These are phyloP conservation scores for Russula ochroleuca DNA, from an alignment of 768 basidiomycete species.

Conservation along the genomic window DNA sequence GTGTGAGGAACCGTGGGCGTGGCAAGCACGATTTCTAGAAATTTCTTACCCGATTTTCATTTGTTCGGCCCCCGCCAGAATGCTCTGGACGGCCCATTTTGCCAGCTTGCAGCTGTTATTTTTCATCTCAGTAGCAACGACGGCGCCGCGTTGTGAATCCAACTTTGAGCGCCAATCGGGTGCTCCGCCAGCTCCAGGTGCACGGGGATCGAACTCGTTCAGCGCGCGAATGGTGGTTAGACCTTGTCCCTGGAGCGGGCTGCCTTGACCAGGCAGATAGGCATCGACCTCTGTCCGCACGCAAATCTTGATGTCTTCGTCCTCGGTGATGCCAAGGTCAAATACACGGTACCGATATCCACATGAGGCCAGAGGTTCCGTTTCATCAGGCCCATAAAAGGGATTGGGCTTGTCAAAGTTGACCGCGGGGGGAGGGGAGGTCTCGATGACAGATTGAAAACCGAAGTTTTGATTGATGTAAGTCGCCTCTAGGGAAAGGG, in stretches of 20 bases:
- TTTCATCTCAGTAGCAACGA: constrained; percentile 99
- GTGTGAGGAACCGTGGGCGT: constrained; percentile 21
- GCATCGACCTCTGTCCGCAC: constrained; percentile 97
- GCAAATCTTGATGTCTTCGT: constrained; percentile 86
- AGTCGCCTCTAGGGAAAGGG: constrained; percentile 92
- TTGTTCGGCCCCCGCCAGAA: constrained; percentile 90
- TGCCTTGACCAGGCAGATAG: constrained; percentile 60
- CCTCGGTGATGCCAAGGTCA: constrained; percentile 84
- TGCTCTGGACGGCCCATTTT: constrained; percentile 94
- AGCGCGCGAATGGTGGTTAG: constrained; percentile 89
- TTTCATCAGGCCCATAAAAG: constrained; percentile 91
- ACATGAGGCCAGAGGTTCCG: constrained; percentile 91
- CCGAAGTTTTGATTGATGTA: constrained; percentile 99
- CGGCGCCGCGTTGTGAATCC: constrained; percentile 93
- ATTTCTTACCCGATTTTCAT: constrained; percentile 90
- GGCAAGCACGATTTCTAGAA: not conserved
- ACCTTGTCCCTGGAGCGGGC: constrained; percentile 63
- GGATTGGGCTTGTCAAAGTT: constrained; percentile 88
- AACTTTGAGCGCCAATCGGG: constrained; percentile 99
- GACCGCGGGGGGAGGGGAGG: constrained; percentile 52
- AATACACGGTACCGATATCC: constrained; percentile 96
- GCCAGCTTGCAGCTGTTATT: constrained; percentile 98
- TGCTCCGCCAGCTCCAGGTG: constrained; percentile 87
- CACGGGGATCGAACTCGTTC: constrained; percentile 93
- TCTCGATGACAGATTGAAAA: constrained; percentile 89